These are phyloP conservation scores for Lasiosphaeria hispida DNA, from an alignment of 495 filamentous ascomycete genomes.

Conservation along the genomic window DNA sequence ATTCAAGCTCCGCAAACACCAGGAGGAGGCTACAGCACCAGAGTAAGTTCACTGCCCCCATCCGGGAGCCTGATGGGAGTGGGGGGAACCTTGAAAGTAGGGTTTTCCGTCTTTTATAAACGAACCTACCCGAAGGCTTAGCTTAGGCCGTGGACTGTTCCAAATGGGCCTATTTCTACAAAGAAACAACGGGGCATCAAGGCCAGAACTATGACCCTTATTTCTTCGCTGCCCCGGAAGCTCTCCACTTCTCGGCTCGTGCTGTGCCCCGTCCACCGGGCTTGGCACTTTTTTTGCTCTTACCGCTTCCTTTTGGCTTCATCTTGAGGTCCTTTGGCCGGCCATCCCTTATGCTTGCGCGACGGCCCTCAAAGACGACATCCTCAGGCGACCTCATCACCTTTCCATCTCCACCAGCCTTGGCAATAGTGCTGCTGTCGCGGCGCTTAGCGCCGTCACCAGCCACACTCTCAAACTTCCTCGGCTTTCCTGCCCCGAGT, in stretches of 20 bases:
- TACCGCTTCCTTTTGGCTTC: slow-evolving; percentile 41
- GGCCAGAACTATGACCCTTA: not conserved
- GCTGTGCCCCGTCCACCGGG: slow-evolving; percentile 23
- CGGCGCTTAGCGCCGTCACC: not conserved
- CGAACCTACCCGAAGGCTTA: too few relatives aligned
- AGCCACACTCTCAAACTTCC: slow-evolving; percentile 14
- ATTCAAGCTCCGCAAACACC: too few relatives aligned
- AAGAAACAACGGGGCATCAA: not conserved
- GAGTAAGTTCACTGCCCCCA: too few relatives aligned
- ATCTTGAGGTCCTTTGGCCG: slow-evolving; percentile 61
- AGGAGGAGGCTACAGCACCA: too few relatives aligned
- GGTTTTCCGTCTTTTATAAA: too few relatives aligned
- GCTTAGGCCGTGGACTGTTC: too few relatives aligned
- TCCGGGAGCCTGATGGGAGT: too few relatives aligned
- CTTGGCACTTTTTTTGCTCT: slow-evolving; percentile 42
- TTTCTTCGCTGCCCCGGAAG: slow-evolving; percentile 5
- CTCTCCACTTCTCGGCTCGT: slow-evolving; percentile 64
- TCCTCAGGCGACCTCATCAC: slow-evolving; percentile 55
- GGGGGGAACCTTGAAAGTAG: too few relatives aligned
- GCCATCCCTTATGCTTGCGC: slow-evolving; percentile 67
- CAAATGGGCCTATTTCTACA: not conserved
- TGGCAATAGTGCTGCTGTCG: slow-evolving; percentile 25
- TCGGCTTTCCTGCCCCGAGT: slow-evolving; percentile 45
- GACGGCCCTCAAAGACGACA: slow-evolving; percentile 86
- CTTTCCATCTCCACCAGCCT: not conserved